Evolutionary conservation across 1,284 basidiomycete species (phyloP), one percentile per base, ranked within the genome.

Genomic region (Ceratobasidium sp.): DNA sequence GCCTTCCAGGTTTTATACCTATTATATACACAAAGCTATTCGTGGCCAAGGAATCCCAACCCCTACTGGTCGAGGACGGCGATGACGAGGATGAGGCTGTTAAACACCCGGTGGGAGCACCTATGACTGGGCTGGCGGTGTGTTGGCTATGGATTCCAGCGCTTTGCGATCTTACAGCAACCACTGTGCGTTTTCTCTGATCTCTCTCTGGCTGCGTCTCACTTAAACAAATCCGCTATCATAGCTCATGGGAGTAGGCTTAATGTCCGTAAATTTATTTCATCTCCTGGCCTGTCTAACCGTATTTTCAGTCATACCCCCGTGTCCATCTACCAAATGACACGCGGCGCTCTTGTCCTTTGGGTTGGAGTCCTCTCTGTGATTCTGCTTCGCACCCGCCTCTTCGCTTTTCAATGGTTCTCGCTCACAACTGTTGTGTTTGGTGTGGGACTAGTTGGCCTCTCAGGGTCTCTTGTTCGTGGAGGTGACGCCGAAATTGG

Each of bases 281-380:
- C 35, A 34, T 22, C 31, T 62, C 7, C 31, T 62, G n/a, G 38
- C 29, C 49, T 62, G 40, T 62, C 42, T 29, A 35, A 49, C 45
- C 42, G 7, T 27, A 32, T 49, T 50, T 62, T 3, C 45, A 62
- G 58, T 34, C 58, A 62, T 34, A 96, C 93, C 1, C 95, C 95
- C 29, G 96, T 98, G 45, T 96, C 94, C 57, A 94, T 98, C 75
- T 98, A 93, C 83, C 96, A 97, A 81, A 99, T 98, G 96, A 94
- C 92, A 42, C 78, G 85, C 54, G 96, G 96, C 50, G 93, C 95
- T 13, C 87, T 98, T 69, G 96, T 98, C 64, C 86, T 99, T 60
- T 98, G 96, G 82, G 96, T 99, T 73, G 97, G 95, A 43, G 78
- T 94, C 65, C 86, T 98, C 73, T 93, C 90, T 64, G 94, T 98